Conservation (phyloP, 768 basidiomycete species). For the Boletus edulis region DNA sequence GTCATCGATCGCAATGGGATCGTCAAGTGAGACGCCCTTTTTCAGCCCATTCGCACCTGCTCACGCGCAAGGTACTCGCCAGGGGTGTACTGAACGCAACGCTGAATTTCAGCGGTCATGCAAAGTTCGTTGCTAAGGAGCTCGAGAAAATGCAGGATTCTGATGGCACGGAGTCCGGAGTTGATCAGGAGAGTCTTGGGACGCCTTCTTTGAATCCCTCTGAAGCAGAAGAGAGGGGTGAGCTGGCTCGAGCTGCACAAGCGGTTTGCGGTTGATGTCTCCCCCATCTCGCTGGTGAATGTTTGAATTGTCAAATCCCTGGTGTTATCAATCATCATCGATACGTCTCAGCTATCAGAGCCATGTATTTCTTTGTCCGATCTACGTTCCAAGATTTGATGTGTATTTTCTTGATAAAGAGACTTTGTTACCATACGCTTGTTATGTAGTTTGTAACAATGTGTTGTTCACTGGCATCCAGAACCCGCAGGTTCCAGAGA, state of each 20-base stretch:
- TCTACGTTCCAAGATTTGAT: too few species aligned
- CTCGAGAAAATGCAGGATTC: conserved; percentile 45
- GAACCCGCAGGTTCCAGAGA: too few species aligned
- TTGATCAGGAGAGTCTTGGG: neutral
- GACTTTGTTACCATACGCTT: too few species aligned
- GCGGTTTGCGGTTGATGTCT: conserved; percentile 16
- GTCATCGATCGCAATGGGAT: conserved; percentile 72
- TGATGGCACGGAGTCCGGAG: neutral
- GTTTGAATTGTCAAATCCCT: neutral
- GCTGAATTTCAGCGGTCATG: conserved; percentile 62
- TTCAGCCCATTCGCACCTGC: neutral
- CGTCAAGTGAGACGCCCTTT: conserved; percentile 45
- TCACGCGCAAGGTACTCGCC: neutral
- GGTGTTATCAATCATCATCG: too few species aligned
- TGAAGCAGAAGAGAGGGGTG: conserved; percentile 10
- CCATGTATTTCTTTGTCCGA: too few species aligned
- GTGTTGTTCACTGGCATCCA: too few species aligned
- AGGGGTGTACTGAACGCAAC: conserved; percentile 62
- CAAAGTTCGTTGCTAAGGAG: conserved; percentile 70
- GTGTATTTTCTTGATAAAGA: too few species aligned
- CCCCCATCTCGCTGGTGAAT: neutral
- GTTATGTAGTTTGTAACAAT: too few species aligned
- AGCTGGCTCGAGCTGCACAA: conserved; percentile 22
- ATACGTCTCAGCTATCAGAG: too few species aligned
- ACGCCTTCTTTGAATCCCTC: conserved; percentile 7